Evolutionary conservation across 768 basidiomycete species (phyloP).

Genomic region (Serendipita sp.): DNA sequence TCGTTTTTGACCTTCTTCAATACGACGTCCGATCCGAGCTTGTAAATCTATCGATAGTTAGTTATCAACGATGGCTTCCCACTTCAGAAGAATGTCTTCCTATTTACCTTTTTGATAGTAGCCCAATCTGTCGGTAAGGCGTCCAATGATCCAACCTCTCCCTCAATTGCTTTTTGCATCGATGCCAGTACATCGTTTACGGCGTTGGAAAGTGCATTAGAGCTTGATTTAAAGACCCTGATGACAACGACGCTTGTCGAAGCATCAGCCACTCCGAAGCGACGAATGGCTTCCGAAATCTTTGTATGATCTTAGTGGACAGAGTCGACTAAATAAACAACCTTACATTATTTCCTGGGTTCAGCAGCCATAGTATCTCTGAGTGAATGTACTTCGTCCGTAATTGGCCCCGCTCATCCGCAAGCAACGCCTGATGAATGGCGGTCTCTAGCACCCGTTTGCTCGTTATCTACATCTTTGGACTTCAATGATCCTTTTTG

Average conservation of each 20-base stretch:
- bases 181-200: slow-evolving; percentile 28
- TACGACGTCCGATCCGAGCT: neutral
- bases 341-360: slow-evolving; percentile 72
- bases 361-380: slow-evolving; percentile 76
- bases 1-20: neutral
- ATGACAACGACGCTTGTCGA: slow-evolving; percentile 58
- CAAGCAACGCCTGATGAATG: slow-evolving; percentile 63
- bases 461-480: slow-evolving; percentile 53
- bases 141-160: slow-evolving; percentile 34
- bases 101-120: slow-evolving; percentile 58
- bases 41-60: neutral
- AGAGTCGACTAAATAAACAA: neutral
- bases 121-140: slow-evolving; percentile 55
- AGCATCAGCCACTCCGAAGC: slow-evolving; percentile 65
- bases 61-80: too few relatives aligned
- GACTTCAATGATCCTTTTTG: neutral
- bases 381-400: slow-evolving; percentile 82
- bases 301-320: slow-evolving; percentile 19
- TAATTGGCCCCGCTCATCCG: slow-evolving; percentile 40
- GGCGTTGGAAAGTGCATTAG: slow-evolving; percentile 17
- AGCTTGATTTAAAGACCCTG: slow-evolving; percentile 30
- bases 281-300: slow-evolving; percentile 79
- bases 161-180: slow-evolving; percentile 46
- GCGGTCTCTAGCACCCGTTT: slow-evolving; percentile 69
- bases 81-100: too few relatives aligned